Conservation (phyloP, 2,329 filamentous ascomycete genomes). For the Capronia epimyces region DNA sequence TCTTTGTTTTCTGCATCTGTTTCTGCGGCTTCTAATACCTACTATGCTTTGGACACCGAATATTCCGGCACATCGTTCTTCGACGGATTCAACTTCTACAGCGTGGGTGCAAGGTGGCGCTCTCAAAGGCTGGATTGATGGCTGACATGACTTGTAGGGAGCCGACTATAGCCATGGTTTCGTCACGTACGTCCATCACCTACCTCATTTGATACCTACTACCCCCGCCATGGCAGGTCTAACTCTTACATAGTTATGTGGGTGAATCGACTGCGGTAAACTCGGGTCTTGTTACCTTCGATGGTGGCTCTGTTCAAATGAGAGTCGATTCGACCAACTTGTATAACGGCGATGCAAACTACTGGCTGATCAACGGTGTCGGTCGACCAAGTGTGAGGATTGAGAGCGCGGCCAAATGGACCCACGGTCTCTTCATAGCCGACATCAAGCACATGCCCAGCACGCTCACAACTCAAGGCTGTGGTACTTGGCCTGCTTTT, state of each 20-base stretch:
- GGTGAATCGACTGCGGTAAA: slow-evolving; percentile 35
- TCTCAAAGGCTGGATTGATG: background rate
- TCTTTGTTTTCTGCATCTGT: slow-evolving; percentile 23
- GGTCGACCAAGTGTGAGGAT: slow-evolving; percentile 44
- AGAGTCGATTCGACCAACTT: slow-evolving; percentile 15
- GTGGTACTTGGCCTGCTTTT: slow-evolving; percentile 44
- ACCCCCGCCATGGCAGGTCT: background rate
- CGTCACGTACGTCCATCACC: slow-evolving; percentile 34
- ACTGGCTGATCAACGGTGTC: slow-evolving; percentile 40
- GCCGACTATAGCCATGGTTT: slow-evolving; percentile 48
- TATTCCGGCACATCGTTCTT: slow-evolving; percentile 48
- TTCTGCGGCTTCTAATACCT: slow-evolving; percentile 13
- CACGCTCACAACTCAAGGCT: slow-evolving; percentile 32
- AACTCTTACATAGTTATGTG: slow-evolving; percentile 35
- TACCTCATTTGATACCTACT: background rate
- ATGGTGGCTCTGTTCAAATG: slow-evolving; percentile 27
- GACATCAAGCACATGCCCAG: slow-evolving; percentile 47
- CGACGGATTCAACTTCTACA: slow-evolving; percentile 46
- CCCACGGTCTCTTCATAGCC: slow-evolving; percentile 44
- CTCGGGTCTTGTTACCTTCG: slow-evolving; percentile 30
- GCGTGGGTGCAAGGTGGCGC: slow-evolving; percentile 20
- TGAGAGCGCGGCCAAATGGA: slow-evolving; percentile 40
- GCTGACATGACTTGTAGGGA: slow-evolving; percentile 15
- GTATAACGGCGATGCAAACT: slow-evolving; percentile 32
- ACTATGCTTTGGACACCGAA: slow-evolving; percentile 34